Base-by-base conservation (phyloP, 345 rosid species). In the Hibiscus mutabilis region DNA sequence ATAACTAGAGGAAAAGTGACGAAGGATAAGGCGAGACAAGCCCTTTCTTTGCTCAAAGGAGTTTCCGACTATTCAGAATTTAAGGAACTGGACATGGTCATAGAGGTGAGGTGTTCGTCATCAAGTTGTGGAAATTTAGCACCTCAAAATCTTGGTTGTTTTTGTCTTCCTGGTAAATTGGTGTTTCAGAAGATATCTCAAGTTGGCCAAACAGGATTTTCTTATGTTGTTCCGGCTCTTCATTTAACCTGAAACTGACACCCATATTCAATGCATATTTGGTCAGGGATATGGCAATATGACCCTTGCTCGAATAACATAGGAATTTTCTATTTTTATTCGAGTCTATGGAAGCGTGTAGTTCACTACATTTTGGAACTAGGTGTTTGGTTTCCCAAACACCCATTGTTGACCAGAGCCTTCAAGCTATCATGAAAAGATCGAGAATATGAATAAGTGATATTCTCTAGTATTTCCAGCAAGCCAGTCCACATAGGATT, bases 71-170 rank as follows among this genome's bases (percentile, higher is more conserved):
- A 94, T 78, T 74, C 92, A 25, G 97, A 88, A 60, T 88, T 94
- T 68, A 88, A 79, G 78, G 93, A 94, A 75, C 93, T 90, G 71
- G 98, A 94, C 74, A 85, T 89, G 96, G 97, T 94, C 74, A 88
- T 94, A 74, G 97, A 94, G 97, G 98, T 90, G 40, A 13, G 86
- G n/a, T 25, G 22, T 24, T 8, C 25, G 19, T 66, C 70, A 47
- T 46, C 35, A 51, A 47, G 16, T 7, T 46, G 12, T 40, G 69
- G 18, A 60, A 52, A 13, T 62, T 60, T 56, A 46, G 33, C 62
- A 68, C 52, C 37, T 18, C 6, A 0, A 27, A 37, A 40, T 40
- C 22, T 63, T 69, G 46, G 66, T 14, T 25, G 61, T 49, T 37
- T 46, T 9, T 40, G 21, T 29, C 22, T 52, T 74, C 24, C 44